These are phyloP conservation scores for Penicillium fuscoglaucum DNA, from an alignment of 2,329 filamentous ascomycete genomes.

Conservation along the genomic window DNA sequence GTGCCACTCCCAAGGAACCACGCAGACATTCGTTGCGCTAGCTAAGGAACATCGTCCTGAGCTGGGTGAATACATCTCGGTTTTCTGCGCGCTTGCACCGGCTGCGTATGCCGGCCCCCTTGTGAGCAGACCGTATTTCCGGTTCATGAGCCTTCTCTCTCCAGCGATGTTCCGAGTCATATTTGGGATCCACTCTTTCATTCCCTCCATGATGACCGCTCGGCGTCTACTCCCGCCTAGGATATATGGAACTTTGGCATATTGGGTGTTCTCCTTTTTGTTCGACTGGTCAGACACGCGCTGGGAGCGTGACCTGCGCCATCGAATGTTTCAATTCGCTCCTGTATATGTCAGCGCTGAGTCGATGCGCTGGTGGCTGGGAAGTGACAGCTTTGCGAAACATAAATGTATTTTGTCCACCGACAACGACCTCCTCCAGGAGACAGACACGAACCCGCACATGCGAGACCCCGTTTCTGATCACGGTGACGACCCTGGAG, in stretches of 20 bases:
- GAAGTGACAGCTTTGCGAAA: conserved; percentile 76
- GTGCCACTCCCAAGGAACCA: conserved; percentile 88
- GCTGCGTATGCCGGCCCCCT: conserved; percentile 86
- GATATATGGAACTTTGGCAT: conserved; percentile 79
- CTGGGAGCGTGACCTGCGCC: conserved; percentile 77
- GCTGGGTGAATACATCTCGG: conserved; percentile 75
- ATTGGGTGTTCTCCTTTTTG: conserved; percentile 83
- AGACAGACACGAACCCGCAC: conserved; percentile 44
- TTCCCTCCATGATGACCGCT: conserved; percentile 89
- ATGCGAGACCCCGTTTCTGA: conserved; percentile 13
- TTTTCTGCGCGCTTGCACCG: conserved; percentile 88
- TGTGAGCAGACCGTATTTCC: conserved; percentile 85
- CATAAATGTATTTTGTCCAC: conserved; percentile 88
- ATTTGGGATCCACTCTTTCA: conserved; percentile 91
- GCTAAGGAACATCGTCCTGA: conserved; percentile 88
- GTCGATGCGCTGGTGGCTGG: conserved; percentile 95
- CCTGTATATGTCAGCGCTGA: conserved; percentile 89
- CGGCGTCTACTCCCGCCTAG: conserved; percentile 64
- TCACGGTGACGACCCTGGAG: conserved; percentile 19
- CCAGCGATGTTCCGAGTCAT: conserved; percentile 74
- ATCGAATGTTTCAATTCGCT: conserved; percentile 88
- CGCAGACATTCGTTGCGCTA: conserved; percentile 80
- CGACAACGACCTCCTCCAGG: conserved; percentile 67
- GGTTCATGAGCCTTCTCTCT: conserved; percentile 81
- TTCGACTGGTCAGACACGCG: conserved; percentile 83